phyloP scores from a whole-genome alignment of 345 rosid species.

The Firmiana major region DNA sequence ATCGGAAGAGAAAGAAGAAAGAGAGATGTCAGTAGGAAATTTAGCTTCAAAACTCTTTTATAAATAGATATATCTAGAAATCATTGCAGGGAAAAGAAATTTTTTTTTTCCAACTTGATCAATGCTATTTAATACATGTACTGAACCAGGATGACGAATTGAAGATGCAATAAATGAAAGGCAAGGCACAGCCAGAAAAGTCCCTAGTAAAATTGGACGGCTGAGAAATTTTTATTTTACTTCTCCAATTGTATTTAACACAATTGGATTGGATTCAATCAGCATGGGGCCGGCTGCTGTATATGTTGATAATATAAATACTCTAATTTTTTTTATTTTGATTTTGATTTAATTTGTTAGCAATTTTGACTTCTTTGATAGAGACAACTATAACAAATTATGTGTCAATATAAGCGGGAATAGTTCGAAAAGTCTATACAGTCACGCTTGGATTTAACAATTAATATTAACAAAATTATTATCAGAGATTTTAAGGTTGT shows the following conservation, averaged over 20 bases:
- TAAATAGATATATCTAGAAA: no score
- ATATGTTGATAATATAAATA: neutral
- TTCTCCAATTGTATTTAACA: neutral
- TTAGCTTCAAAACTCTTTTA: neutral
- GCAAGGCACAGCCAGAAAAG: no score
- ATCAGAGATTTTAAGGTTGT: neutral
- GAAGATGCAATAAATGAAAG: neutral
- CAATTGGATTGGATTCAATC: slow-evolving; percentile 4
- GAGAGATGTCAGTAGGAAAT: neutral
- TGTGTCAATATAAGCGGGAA: neutral
- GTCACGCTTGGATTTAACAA: neutral
- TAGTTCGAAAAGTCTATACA: neutral
- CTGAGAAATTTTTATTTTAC: neutral
- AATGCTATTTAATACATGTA: neutral
- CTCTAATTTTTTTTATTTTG: neutral
- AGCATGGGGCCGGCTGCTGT: slow-evolving; percentile 9
- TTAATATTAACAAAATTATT: no score
- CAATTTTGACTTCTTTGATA: neutral
- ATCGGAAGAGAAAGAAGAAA: neutral
- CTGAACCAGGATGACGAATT: neutral
- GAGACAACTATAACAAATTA: neutral
- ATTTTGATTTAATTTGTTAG: neutral
- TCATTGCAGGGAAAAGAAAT: neutral
- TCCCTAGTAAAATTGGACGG: neutral
- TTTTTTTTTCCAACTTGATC: neutral